Conservation (phyloP, 2,329 filamentous ascomycete genomes). For the Cytospora paraplurivora region DNA sequence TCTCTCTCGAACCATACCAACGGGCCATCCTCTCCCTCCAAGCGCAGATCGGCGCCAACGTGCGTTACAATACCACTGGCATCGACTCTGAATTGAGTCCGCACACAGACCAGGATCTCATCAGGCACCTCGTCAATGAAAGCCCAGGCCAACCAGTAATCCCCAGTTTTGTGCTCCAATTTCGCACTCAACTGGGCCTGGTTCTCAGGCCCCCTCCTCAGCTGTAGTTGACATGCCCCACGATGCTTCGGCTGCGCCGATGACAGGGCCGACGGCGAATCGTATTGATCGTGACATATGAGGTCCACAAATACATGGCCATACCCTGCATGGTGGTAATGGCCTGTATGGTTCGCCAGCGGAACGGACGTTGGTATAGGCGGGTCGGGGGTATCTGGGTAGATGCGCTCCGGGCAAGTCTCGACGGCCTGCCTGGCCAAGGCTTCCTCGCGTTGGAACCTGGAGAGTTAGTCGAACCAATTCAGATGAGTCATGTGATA, state of each 20-base stretch:
- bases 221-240: background rate
- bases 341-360: conserved; percentile 21
- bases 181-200: background rate
- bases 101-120: background rate
- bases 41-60: conserved; percentile 22
- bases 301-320: conserved; percentile 19
- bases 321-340: conserved; percentile 28
- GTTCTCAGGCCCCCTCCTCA: background rate
- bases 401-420: conserved; percentile 26
- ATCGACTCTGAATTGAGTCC: conserved; percentile 25
- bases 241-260: background rate
- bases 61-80: conserved; percentile 21
- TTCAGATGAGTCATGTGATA: background rate
- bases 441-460: conserved; percentile 12
- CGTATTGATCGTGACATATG: conserved; percentile 1
- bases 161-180: conserved; percentile 18
- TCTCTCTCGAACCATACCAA: conserved; percentile 27
- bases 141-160: conserved; percentile 15
- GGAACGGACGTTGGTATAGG: conserved; percentile 22
- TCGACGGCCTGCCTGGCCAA: conserved; percentile 4
- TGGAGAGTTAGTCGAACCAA: background rate
- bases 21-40: conserved; percentile 23
- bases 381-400: conserved; percentile 26
- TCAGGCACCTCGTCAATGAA: conserved; percentile 4
- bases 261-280: background rate